Conservation (phyloP, 169 alveolate species). For the Sarcocystis neurona region DNA sequence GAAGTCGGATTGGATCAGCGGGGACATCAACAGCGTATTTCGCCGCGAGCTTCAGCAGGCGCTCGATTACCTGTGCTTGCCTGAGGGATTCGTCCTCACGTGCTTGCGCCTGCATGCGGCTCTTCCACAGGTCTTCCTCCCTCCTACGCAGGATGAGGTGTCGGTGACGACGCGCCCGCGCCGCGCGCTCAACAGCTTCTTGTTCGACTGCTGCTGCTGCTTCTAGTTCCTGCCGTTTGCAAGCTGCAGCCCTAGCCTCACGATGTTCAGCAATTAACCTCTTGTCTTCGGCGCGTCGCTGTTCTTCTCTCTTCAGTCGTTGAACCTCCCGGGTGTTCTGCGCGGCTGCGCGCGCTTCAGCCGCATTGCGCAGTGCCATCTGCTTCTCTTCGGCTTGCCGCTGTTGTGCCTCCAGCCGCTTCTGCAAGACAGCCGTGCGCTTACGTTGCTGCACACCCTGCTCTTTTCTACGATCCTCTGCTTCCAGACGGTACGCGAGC, state of each 20-base stretch:
- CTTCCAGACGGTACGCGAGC: not conserved
- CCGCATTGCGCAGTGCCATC: not conserved
- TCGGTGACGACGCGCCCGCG: too few relatives aligned
- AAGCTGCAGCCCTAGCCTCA: too few relatives aligned
- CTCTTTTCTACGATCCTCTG: not conserved
- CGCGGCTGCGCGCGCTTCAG: constrained; percentile 11
- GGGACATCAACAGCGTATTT: not conserved
- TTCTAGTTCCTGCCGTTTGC: too few relatives aligned
- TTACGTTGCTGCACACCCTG: too few relatives aligned
- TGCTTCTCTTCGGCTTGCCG: not conserved
- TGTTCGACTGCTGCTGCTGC: not conserved
- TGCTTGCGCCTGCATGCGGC: too few relatives aligned
- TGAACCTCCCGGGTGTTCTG: not conserved
- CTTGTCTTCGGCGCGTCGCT: not conserved
- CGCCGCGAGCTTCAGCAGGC: not conserved
- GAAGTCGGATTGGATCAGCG: not conserved
- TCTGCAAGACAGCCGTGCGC: too few relatives aligned
- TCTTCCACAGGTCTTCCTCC: too few relatives aligned
- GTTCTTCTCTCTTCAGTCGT: not conserved
- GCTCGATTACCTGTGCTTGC: not conserved
- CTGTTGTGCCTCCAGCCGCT: not conserved
- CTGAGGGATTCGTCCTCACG: too few relatives aligned
- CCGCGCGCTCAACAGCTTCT: not conserved
- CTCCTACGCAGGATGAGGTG: too few relatives aligned
- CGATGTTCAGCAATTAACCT: too few relatives aligned